A percentile compares a stretch with the other conserved stretches of the same genome.
Conservation (phyloP, 345 rosid species). For the Clarkia xantiana region DNA sequence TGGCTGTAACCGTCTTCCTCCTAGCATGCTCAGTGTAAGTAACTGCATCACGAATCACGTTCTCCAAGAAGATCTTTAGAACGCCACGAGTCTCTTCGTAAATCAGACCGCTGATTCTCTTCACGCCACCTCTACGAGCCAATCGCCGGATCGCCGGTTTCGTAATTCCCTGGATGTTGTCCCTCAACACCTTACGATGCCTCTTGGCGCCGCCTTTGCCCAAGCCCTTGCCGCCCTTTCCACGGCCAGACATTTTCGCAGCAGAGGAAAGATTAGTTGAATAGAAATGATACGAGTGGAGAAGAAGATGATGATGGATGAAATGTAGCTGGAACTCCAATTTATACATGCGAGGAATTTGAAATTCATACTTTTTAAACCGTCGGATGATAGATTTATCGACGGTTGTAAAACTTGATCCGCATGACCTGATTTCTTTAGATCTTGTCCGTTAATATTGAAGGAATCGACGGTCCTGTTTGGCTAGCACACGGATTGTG, state of each 20-base stretch:
- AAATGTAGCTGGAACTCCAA: no score
- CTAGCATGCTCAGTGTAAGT: slow-evolving; percentile 34
- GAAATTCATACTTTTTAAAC: no score
- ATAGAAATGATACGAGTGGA: no score
- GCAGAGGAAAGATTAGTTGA: no score
- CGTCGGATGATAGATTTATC: no score
- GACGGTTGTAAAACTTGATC: no score
- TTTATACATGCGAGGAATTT: no score
- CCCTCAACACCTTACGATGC: slow-evolving; percentile 40
- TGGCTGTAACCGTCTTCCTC: slow-evolving; percentile 32
- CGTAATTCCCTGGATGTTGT: slow-evolving; percentile 48
- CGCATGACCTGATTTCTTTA: no score
- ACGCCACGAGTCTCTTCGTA: slow-evolving; percentile 46
- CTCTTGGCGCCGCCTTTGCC: slow-evolving; percentile 52
- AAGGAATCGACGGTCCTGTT: no score
- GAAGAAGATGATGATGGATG: no score
- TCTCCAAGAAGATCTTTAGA: slow-evolving; percentile 41
- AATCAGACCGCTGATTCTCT: slow-evolving; percentile 42
- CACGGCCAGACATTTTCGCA: slow-evolving; percentile 35
- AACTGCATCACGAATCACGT: slow-evolving; percentile 30
- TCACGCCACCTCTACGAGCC: slow-evolving; percentile 42
- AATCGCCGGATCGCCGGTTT: slow-evolving; percentile 35
- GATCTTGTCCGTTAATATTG: no score
- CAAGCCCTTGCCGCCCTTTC: slow-evolving; percentile 52
- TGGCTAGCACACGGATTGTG: no score